phyloP scores from a whole-genome alignment of 2,329 filamentous ascomycete species.

The Sclerotiophoma versabilis region DNA sequence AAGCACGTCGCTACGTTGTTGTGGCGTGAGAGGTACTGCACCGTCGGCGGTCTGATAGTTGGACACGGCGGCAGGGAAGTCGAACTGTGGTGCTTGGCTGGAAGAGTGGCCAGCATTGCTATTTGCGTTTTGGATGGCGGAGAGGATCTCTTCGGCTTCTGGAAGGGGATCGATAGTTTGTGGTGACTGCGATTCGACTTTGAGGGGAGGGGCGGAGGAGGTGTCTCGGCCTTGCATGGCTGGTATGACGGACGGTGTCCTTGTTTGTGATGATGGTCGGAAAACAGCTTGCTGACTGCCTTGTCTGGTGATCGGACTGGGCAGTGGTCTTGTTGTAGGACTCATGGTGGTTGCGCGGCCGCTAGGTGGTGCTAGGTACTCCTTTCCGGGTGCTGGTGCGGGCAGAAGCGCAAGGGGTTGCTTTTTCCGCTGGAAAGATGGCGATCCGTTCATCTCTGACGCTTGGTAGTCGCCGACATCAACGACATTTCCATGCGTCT shows the following conservation, averaged over 20 bases:
- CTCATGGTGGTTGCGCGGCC: conserved; percentile 44
- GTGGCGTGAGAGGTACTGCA: conserved; percentile 54
- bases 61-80: conserved; percentile 56
- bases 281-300: conserved; percentile 32
- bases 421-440: conserved; percentile 47
- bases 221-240: conserved; percentile 19
- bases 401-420: conserved; percentile 49
- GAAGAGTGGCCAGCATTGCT: conserved; percentile 43
- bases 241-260: conserved; percentile 20
- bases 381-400: conserved; percentile 39
- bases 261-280: conserved; percentile 29
- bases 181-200: conserved; percentile 51
- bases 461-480: conserved; percentile 65
- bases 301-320: conserved; percentile 35
- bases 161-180: conserved; percentile 42
- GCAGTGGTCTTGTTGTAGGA: conserved; percentile 34
- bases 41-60: conserved; percentile 57
- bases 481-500: conserved; percentile 65
- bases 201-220: conserved; percentile 42
- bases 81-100: conserved; percentile 48
- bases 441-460: conserved; percentile 43
- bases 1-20: conserved; percentile 58
- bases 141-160: conserved; percentile 59
- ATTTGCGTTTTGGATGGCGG: conserved; percentile 57
- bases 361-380: conserved; percentile 27